Evolutionary conservation across 257 asterid species (phyloP).

Genomic region (Solanum pinnatisectum): DNA sequence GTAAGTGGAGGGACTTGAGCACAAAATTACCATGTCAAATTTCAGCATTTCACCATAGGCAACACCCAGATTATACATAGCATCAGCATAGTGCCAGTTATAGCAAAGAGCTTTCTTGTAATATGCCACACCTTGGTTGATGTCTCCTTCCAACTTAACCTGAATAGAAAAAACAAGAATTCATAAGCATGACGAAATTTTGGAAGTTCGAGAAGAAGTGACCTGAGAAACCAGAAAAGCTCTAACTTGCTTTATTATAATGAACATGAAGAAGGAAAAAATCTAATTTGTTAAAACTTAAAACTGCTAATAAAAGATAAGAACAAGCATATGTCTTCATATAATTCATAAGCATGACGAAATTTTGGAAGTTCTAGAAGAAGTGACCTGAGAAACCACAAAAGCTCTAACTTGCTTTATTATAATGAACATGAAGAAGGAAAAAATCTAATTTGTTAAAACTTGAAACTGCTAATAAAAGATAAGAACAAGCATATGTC

Average conservation of each 20-base stretch:
- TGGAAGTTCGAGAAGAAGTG: not conserved
- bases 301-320: not conserved
- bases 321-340: not conserved
- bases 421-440: not conserved
- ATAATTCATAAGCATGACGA: not conserved
- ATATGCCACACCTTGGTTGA: slow-evolving; percentile 80
- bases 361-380: no score
- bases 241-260: not conserved
- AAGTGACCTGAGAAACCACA: no score
- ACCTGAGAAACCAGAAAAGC: not conserved
- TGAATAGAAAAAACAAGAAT: slow-evolving; percentile 20
- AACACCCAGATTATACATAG: slow-evolving; percentile 98
- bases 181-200: not conserved
- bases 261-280: not conserved
- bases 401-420: no score
- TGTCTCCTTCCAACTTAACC: slow-evolving; percentile 98
- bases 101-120: slow-evolving; percentile 89
- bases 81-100: slow-evolving; percentile 99
- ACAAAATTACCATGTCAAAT: slow-evolving; percentile 86
- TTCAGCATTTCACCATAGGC: slow-evolving; percentile 99
- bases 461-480: not conserved
- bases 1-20: not conserved
- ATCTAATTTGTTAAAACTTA: not conserved
- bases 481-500: not conserved
- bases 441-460: not conserved